Base-by-base conservation (phyloP, 345 rosid species). In the Crucihimalaya himalaica region DNA sequence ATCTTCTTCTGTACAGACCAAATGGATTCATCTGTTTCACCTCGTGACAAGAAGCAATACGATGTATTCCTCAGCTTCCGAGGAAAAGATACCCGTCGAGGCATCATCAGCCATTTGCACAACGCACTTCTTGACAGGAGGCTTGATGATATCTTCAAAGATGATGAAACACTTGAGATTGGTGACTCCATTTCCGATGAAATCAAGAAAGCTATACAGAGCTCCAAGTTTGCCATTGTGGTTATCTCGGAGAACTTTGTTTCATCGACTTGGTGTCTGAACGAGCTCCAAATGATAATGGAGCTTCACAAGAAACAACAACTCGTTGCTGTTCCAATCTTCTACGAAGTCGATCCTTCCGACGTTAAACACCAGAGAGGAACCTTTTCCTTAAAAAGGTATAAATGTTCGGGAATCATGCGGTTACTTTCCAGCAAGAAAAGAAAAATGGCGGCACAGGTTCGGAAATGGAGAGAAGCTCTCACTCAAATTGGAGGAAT, bases 1-100 rank as follows among this genome's bases (percentile, higher is more conserved):
- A 28, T 28, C 31, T 28, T 28, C 31, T 28, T 28, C 31, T 28
- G 31, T 1, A 28, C 31, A 28, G 31, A 28, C 31, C 5, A 4
- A 28, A 28, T 28, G 31, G 31, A 28, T 28, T 28, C 31, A 28
- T 28, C 31, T 28, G 31, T 28, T 28, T 28, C 31, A 1, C 31
- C 31, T 4, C 31, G 31, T 6, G 31, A 28, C 5, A 28, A 28
- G 31, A 28, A 28, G 31, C 31, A 28, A 28, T 28, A 28, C 31
- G 31, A 28, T 4, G 31, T 28, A 4, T 77, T 77, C 72, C 54
- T 77, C 18, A 77, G 80, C 53, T 77, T 77, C 68, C 64, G 80
- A 21, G 80, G 80, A 25, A 6, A 15, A 42, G 80, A 77, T 21
- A 71, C 72, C 0, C 76, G 80, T 5, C 56, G 16, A 27, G 52